A percentile compares a stretch with the other conserved stretches of the same genome.
Evolutionary conservation across 495 filamentous ascomycete species (phyloP).

Genomic region (Tuber borchii): DNA sequence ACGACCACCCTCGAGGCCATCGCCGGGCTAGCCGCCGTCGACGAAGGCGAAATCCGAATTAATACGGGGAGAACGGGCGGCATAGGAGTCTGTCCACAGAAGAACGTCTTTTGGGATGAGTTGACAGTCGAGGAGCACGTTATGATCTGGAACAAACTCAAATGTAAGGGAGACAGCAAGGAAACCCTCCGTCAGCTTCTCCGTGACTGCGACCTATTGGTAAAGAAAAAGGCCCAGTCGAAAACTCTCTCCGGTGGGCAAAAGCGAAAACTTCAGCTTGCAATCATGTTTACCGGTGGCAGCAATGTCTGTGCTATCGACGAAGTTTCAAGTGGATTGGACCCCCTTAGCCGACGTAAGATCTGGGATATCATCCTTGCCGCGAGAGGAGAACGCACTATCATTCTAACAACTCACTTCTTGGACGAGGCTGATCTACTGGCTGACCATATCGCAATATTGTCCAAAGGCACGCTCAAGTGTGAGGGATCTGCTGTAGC

Average conservation of each 20-base stretch:
- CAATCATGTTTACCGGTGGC: constrained; percentile 88
- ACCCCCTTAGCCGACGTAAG: constrained; percentile 72
- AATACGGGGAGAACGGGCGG: constrained; percentile 61
- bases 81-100: constrained; percentile 80
- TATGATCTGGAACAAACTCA: constrained; percentile 67
- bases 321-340: constrained; percentile 75
- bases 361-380: constrained; percentile 85
- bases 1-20: constrained; percentile 81
- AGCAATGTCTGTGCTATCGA: constrained; percentile 80
- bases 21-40: constrained; percentile 66
- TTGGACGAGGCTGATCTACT: constrained; percentile 72
- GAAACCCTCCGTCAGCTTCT: constrained; percentile 56
- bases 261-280: constrained; percentile 82
- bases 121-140: constrained; percentile 78
- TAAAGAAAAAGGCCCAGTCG: constrained; percentile 60
- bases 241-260: constrained; percentile 77
- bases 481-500: constrained; percentile 71
- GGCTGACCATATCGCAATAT: constrained; percentile 69
- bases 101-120: constrained; percentile 83
- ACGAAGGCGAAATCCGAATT: constrained; percentile 56
- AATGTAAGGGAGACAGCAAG: constrained; percentile 53
- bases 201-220: constrained; percentile 59
- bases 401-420: constrained; percentile 80
- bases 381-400: constrained; percentile 68
- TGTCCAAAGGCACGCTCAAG: constrained; percentile 64